Base-by-base conservation (phyloP, 2,329 filamentous ascomycete genomes). In the Beauveria brongniartii region DNA sequence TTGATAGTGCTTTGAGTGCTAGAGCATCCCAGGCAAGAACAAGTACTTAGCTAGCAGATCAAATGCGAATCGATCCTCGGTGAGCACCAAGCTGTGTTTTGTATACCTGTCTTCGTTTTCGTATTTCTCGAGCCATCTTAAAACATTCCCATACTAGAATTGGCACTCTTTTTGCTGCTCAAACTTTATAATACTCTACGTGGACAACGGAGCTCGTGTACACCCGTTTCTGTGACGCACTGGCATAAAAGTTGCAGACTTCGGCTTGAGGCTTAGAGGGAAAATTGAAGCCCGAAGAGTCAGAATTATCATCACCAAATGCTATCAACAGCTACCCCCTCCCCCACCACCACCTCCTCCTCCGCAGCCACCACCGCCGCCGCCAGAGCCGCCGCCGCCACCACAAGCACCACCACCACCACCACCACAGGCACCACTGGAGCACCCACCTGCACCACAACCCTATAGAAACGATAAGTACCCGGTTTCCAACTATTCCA, bases 381-480 rank as follows among this genome's bases (percentile, higher is more conserved):
- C 63, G 2, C 59, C 4, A 30, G 28, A 30, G 30, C 30, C 30
- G 30, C 30, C 62, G 14, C 62, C 61, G 7, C 65, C 63, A 16
- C 65, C 63, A 12, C 62, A 63, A 2, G 63, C 61, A 16, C 61
- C 63, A 18, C 65, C 63, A 12, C 65, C 63, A 12, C 63, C 61
- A 10, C 61, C 63, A 6, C 65, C 63, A 24, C 68, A 68, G 14
- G 51, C 54, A n/a, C 59, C 62, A n/a, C 66, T 63, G 1, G 66
- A 64, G 20, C 64, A 62, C 18, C 63, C 59, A 5, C 62, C 62
- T 4, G 55, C 56, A 9, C 64, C 63, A 30, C 63, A 59, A 5
- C 3, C 62, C 62, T 26, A 48, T 56, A 55, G 1, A 50, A 34
- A 41, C 18, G n/a, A 37, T 37, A 48, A 24, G 71, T 71, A 48